Evolutionary conservation across 148 eudicot genomes (phyloP).

Genomic region (Vaccinium corymbosum): DNA sequence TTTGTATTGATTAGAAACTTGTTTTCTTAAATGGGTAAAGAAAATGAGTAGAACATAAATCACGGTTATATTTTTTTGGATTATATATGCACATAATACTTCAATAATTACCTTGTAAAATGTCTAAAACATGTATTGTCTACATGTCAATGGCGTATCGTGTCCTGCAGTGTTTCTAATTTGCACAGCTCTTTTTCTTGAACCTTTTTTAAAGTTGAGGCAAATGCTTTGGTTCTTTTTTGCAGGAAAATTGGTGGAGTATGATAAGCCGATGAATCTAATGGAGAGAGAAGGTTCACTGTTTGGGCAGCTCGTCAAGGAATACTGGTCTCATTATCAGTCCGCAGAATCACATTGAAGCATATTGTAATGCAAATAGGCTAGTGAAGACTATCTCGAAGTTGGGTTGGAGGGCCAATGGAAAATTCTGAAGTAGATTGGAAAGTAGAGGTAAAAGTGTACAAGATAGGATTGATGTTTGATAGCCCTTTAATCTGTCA

Average conservation of each 20-base stretch:
- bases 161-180: not conserved
- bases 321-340: conserved; percentile 85
- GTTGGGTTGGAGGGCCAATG: not conserved
- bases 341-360: conserved; percentile 53
- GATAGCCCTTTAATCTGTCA: no score
- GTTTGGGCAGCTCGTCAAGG: conserved; percentile 76
- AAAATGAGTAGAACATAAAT: not conserved
- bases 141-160: not conserved
- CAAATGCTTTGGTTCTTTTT: not conserved
- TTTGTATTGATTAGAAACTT: not conserved
- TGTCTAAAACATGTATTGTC: not conserved
- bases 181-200: not conserved
- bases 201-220: not conserved
- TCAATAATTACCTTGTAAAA: not conserved
- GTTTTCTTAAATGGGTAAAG: not conserved
- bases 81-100: not conserved
- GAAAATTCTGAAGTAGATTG: not conserved
- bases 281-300: conserved; percentile 71
- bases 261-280: conserved; percentile 74
- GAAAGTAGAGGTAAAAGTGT: not conserved
- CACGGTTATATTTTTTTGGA: not conserved
- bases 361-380: not conserved
- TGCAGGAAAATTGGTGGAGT: conserved; percentile 76
- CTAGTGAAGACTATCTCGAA: not conserved
- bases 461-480: not conserved